Base-by-base conservation (phyloP, 1,284 basidiomycete species). In the Marasmius sp. region DNA sequence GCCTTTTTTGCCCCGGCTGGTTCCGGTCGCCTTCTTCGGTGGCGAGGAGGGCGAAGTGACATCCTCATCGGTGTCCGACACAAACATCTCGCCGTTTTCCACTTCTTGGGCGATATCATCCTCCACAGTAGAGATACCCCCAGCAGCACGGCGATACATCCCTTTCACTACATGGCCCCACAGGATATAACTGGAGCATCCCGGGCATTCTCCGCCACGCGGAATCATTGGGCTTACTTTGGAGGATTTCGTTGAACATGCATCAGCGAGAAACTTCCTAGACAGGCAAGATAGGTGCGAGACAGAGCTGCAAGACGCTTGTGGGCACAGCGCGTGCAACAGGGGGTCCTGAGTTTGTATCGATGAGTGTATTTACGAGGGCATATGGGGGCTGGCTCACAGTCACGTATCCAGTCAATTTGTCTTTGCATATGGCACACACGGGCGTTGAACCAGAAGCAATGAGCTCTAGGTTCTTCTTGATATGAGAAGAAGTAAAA, bases 101-200 rank as follows among this genome's bases (percentile, higher is more conserved):
- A 68, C 70, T 33, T 74, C 72, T n/a, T 70, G 72, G 34, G 68
- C 69, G 27, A 54, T 47, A 16, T 71, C 69, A 39, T 74, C 76
- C 6, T 74, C 74, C 41, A 73, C 69, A 54, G 71, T 70, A 16
- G 53, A 64, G 41, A 70, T 68, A 27, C 71, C 74, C 3, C 70
- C 72, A 34, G 80, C 76, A 14, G 77, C 77, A 6, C 91, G 80
- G 2, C 88, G 81, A 70, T 88, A 92, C 64, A 82, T 86, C 0
- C 86, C 88, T 10, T 87, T 81, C 16, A 94, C 77, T 37, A 93
- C 71, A 65, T 92, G 87, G 9, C 89, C 89, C 92, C 92, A 95
- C 1, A 89, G 76, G 1, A 82, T 76, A 63, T 85, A 84, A 0
- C 72, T 70, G 0, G 70, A 61, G 67, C 92, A 94, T 0, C 76